phyloP scores from a whole-genome alignment of 176 grass and related monocot genomes.

The Saccharum officinarum region DNA sequence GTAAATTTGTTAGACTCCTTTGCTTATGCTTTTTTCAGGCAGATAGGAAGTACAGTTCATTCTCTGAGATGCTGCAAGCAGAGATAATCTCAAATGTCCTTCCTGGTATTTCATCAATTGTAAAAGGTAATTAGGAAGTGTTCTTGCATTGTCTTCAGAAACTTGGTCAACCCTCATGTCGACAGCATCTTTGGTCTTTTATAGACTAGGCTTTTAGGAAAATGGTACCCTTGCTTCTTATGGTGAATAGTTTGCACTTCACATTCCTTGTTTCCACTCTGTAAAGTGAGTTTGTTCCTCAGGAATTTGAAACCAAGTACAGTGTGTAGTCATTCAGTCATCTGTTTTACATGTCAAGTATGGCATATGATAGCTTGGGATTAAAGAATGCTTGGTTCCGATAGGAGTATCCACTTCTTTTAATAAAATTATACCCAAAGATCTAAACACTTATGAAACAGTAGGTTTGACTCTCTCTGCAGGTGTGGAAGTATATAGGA shows the following conservation, averaged over 20 bases:
- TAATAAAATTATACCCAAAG: not conserved
- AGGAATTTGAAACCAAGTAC: not conserved
- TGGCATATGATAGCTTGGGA: not conserved
- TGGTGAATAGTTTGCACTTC: not conserved
- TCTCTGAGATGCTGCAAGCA: slow-evolving; percentile 74
- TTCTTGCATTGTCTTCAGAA: not conserved
- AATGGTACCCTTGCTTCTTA: not conserved
- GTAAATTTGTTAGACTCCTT: not conserved
- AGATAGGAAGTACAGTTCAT: slow-evolving; percentile 59
- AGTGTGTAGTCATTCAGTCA: not conserved
- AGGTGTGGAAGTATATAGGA: slow-evolving; percentile 82
- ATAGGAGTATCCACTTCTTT: slow-evolving; percentile 7
- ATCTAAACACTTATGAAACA: not conserved
- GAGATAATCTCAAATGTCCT: slow-evolving; percentile 85
- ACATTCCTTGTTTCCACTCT: not conserved
- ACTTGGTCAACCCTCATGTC: slow-evolving; percentile 9
- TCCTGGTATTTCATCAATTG: slow-evolving; percentile 66
- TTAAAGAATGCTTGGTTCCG: not conserved
- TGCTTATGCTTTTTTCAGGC: slow-evolving; percentile 53
- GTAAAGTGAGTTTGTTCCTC: not conserved
- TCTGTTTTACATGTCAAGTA: not conserved
- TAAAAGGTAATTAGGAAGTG: slow-evolving; percentile 53
- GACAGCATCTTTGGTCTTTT: slow-evolving; percentile 1
- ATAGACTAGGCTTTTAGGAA: slow-evolving; percentile 9
- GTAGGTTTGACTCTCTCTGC: slow-evolving; percentile 33